Evolutionary conservation across 2,329 filamentous ascomycete genomes (phyloP), one percentile per base, ranked within the genome.

Genomic region (Periglandula ipomoeae): DNA sequence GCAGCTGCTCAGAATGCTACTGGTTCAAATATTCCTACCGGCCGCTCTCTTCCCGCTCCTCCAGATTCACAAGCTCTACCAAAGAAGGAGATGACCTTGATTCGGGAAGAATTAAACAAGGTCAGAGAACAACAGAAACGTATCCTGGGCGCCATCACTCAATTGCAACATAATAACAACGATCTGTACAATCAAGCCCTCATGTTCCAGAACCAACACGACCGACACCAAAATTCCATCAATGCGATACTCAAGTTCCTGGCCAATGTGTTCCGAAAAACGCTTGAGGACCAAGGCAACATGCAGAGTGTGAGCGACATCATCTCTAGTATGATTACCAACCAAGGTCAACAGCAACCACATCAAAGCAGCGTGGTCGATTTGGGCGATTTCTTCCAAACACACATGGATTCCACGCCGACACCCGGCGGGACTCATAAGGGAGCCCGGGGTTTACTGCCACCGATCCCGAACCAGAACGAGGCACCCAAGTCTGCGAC

Each of bases 161-260:
- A 86, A 49, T 72, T 97, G 50, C 85, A 89, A 48, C 80, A 85
- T 51, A 90, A 96, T 59, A 93, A 97, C 61, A 83, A 89, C 52
- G 83, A 91, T 53, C 78, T 96, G 26, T 94, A 90, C 59, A 85
- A 87, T 49, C 89, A 96, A 65, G 90, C 91, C 0, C 78, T 87
- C 40, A 83, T 87, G 50, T 96, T 96, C 63, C 90, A 97, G 65
- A 86, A 81, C 51, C 82, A 95, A 62, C 91, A 97, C 61, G 89
- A 91, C 57, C 84, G 93, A n/a, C 93, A 98, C 61, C 93, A 98
- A 63, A 95, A 91, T 63, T 96, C 91, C 0, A 97, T 98, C 67
- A 97, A 96, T 61, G 91, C 91, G n/a, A 97, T 98, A 53, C 76
- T 98, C 38, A 95, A 90, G 44, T 97, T 98, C 65, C 76, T 98